phyloP scores from a whole-genome alignment of 1,139 yeast species.

The Debaryomyces sp. region DNA sequence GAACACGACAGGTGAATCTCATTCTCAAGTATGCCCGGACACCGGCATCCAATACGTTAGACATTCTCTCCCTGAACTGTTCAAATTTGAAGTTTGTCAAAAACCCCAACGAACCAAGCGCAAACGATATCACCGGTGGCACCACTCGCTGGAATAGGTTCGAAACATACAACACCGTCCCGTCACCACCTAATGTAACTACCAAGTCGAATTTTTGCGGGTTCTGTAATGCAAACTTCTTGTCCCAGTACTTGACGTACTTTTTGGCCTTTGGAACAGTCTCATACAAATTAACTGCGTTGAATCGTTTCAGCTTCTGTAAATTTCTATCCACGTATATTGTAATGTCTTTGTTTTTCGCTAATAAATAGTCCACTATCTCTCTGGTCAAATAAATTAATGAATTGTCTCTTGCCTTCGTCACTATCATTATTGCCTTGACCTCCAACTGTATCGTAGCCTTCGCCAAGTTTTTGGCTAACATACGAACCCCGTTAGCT shows the following conservation, averaged over 20 bases:
- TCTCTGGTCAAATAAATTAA: slow-evolving; percentile 74
- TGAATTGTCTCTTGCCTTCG: slow-evolving; percentile 84
- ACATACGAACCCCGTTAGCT: slow-evolving; percentile 81
- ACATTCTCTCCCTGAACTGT: slow-evolving; percentile 59
- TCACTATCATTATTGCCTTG: slow-evolving; percentile 72
- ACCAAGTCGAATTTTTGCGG: slow-evolving; percentile 74
- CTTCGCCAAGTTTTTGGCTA: slow-evolving; percentile 72
- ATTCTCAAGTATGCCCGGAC: slow-evolving; percentile 78
- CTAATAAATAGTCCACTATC: slow-evolving; percentile 73
- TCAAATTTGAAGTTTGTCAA: slow-evolving; percentile 78
- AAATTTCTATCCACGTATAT: slow-evolving; percentile 75
- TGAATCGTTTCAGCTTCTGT: slow-evolving; percentile 62
- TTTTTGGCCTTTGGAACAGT: slow-evolving; percentile 44
- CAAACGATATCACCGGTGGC: slow-evolving; percentile 85
- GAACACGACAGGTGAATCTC: slow-evolving; percentile 76
- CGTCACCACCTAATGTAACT: slow-evolving; percentile 86
- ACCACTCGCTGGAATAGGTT: slow-evolving; percentile 78
- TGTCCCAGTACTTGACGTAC: slow-evolving; percentile 69
- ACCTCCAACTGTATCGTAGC: slow-evolving; percentile 76
- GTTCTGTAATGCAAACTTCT: slow-evolving; percentile 53
- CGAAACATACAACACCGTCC: slow-evolving; percentile 81
- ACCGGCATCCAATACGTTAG: slow-evolving; percentile 63
- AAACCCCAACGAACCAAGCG: slow-evolving; percentile 82
- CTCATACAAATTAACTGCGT: slow-evolving; percentile 43
- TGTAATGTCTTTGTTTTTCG: slow-evolving; percentile 46